Evolutionary conservation across 805 yeast species (phyloP).

Genomic region (Ogataea nakhonphanomensis): DNA sequence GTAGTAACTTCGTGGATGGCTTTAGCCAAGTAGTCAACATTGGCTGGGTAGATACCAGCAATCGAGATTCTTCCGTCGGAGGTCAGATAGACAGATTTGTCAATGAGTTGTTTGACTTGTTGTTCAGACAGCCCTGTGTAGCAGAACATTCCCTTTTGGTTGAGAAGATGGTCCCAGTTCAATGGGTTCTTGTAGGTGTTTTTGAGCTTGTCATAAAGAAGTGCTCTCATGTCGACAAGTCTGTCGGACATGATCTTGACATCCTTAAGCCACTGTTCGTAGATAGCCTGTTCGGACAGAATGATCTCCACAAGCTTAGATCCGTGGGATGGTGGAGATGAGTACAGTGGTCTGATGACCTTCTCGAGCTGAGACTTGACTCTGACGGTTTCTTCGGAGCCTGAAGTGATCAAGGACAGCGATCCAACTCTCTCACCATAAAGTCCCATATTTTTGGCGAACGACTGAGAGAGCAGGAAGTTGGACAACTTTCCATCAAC

Average conservation of each 20-base stretch:
- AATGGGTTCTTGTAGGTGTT: constrained; percentile 50
- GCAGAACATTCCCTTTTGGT: constrained; percentile 96
- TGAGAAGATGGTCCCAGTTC: constrained; percentile 81
- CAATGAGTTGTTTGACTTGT: constrained; percentile 69
- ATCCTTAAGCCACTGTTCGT: constrained; percentile 75
- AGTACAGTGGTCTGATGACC: constrained; percentile 80
- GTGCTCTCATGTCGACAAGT: constrained; percentile 65
- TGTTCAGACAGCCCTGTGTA: constrained; percentile 75
- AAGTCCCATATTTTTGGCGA: constrained; percentile 92
- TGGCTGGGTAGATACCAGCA: constrained; percentile 79
- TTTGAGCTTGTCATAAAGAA: constrained; percentile 55
- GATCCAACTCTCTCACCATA: constrained; percentile 96
- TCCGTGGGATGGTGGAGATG: constrained; percentile 95
- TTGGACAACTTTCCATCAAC: constrained; percentile 50
- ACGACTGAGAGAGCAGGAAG: constrained; percentile 76
- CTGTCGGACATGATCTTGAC: constrained; percentile 77
- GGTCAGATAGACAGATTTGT: constrained; percentile 79
- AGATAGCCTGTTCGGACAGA: constrained; percentile 56
- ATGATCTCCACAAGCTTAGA: constrained; percentile 82
- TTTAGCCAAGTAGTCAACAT: constrained; percentile 71
- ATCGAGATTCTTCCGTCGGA: constrained; percentile 89
- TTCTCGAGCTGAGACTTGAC: constrained; percentile 68
- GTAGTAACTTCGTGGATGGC: constrained; percentile 29
- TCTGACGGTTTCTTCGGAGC: constrained; percentile 48
- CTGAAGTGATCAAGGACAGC: constrained; percentile 58